Evolutionary conservation across 2,329 filamentous ascomycete genomes (phyloP).

Genomic region (Metarhizium album): DNA sequence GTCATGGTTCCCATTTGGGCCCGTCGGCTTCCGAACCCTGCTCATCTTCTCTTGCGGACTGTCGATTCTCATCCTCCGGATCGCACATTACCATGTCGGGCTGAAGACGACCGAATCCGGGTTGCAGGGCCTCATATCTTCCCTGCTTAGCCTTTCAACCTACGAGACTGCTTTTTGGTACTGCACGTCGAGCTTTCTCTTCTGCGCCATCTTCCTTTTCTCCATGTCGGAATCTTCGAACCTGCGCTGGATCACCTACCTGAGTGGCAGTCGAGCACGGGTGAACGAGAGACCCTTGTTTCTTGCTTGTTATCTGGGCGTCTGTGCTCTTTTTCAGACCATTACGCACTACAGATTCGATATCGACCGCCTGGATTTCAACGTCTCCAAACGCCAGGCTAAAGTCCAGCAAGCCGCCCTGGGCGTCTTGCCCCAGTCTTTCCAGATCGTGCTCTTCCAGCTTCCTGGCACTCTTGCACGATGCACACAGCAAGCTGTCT

Average conservation of each 20-base stretch:
- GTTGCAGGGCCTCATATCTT: slow-evolving; percentile 50
- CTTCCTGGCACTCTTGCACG: slow-evolving; percentile 29
- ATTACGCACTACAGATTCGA: slow-evolving; percentile 60
- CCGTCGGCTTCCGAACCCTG: slow-evolving; percentile 60
- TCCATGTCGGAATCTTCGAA: slow-evolving; percentile 48
- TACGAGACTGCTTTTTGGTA: slow-evolving; percentile 69
- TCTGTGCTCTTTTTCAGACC: slow-evolving; percentile 61
- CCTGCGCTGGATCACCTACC: slow-evolving; percentile 63
- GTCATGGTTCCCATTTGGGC: slow-evolving; percentile 76
- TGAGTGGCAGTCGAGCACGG: slow-evolving; percentile 58
- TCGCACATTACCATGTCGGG: slow-evolving; percentile 71
- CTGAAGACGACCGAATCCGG: slow-evolving; percentile 59
- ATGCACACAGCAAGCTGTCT: slow-evolving; percentile 28
- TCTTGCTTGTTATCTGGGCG: slow-evolving; percentile 57
- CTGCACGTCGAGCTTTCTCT: slow-evolving; percentile 64
- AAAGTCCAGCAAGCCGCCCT: slow-evolving; percentile 13
- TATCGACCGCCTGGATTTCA: slow-evolving; percentile 51
- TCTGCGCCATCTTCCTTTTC: slow-evolving; percentile 72
- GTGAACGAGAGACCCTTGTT: slow-evolving; percentile 84
- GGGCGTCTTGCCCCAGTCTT: slow-evolving; percentile 17
- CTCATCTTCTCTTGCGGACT: slow-evolving; percentile 69
- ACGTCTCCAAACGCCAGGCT: slow-evolving; percentile 14
- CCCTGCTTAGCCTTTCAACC: slow-evolving; percentile 48
- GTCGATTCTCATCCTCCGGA: slow-evolving; percentile 71
- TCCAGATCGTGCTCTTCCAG: slow-evolving; percentile 26